Percentiles rank a stretch among this genome's conserved stretches.
phyloP scores from a whole-genome alignment of 192 early-diverging fungal species.

The Podila clonocystis region DNA sequence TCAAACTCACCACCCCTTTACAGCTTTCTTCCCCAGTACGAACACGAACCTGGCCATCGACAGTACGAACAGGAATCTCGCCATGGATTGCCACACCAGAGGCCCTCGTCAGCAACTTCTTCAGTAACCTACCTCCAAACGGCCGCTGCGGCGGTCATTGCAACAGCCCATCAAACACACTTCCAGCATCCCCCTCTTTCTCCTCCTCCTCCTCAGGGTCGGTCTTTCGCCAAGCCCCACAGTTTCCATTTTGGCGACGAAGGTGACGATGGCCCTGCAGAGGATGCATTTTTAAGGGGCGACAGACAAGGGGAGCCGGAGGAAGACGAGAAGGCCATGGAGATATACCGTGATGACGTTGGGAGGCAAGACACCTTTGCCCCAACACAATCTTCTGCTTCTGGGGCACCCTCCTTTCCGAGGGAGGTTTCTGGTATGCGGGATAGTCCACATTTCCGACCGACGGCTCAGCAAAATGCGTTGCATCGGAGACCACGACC shows the following conservation, averaged over 20 bases:
- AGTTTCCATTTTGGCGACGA: too few relatives aligned
- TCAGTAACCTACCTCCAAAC: conserved; percentile 19
- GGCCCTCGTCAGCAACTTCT: conserved; percentile 12
- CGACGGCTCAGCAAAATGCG: not conserved
- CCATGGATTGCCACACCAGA: not conserved
- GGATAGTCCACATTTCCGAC: too few relatives aligned
- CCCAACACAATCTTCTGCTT: too few relatives aligned
- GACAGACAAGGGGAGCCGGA: too few relatives aligned
- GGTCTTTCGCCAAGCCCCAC: not conserved
- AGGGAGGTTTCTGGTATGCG: too few relatives aligned
- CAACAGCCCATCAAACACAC: conserved; percentile 19
- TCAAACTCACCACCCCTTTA: too few relatives aligned
- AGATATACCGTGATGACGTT: too few relatives aligned
- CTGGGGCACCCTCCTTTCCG: too few relatives aligned
- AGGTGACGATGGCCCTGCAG: too few relatives aligned
- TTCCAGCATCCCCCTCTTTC: conserved; percentile 2
- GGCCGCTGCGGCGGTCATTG: conserved; percentile 19
- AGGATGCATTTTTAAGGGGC: too few relatives aligned
- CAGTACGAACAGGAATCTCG: conserved; percentile 6
- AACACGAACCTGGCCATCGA: not conserved
- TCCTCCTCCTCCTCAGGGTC: not conserved
- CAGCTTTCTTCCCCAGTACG: not conserved
- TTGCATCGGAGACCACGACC: not conserved
- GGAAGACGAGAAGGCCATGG: too few relatives aligned
- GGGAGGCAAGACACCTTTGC: too few relatives aligned